Evolutionary conservation across 164 flowering plant genomes (phyloP).

Genomic region (Umbellularia californica): DNA sequence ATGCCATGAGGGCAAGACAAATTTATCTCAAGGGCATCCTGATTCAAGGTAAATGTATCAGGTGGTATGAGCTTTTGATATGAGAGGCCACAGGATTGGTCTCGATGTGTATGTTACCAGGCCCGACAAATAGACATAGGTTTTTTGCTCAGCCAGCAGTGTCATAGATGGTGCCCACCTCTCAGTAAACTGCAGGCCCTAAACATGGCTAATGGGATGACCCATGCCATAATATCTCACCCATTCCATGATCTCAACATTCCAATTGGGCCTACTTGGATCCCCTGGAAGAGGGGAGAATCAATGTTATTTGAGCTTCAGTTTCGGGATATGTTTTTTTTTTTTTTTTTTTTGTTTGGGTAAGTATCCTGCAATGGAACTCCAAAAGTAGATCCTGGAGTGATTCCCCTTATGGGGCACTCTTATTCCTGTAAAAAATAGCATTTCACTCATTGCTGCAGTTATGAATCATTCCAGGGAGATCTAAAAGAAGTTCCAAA

Average conservation of each 20-base stretch:
- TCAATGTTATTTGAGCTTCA: neutral
- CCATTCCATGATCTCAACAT: neutral
- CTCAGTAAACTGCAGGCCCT: neutral
- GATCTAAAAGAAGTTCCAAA: neutral
- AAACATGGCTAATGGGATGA: too few species aligned
- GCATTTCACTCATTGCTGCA: neutral
- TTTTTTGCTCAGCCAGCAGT: neutral
- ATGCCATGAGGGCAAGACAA: slow-evolving; percentile 99
- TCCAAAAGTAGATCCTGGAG: neutral
- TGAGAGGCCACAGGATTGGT: neutral
- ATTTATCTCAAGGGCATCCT: slow-evolving; percentile 96
- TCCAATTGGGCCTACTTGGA: neutral
- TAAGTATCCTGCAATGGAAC: neutral
- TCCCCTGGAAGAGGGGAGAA: neutral
- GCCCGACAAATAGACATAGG: neutral
- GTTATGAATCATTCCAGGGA: neutral
- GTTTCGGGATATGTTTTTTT: neutral
- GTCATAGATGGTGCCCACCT: neutral
- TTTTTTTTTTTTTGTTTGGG: neutral
- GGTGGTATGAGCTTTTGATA: slow-evolving; percentile 3
- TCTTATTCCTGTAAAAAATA: neutral
- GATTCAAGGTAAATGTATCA: slow-evolving; percentile 6
- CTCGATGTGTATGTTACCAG: neutral
- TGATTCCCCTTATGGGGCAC: neutral
- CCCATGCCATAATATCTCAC: neutral